These are phyloP conservation scores for Cnidoscolus chayamansa DNA, from an alignment of 441 rosid genomes.

Conservation along the genomic window DNA sequence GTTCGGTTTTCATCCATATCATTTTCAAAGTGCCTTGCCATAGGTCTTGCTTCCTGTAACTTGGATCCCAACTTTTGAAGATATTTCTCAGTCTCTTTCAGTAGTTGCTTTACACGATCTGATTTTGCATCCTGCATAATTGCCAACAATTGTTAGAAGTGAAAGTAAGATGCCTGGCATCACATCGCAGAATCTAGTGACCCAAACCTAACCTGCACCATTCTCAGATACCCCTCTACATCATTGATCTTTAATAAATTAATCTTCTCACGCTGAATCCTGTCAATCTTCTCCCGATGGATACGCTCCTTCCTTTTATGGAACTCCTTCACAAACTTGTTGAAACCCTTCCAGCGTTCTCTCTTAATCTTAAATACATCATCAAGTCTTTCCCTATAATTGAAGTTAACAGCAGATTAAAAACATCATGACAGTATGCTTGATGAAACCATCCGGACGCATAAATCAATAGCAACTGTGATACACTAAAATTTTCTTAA, in stretches of 20 bases:
- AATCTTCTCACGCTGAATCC: slow-evolving; percentile 95
- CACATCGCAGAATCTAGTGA: slow-evolving; percentile 18
- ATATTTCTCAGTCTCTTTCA: slow-evolving; percentile 93
- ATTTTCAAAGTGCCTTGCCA: slow-evolving; percentile 55
- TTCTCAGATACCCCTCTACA: slow-evolving; percentile 96
- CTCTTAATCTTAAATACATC: slow-evolving; percentile 74
- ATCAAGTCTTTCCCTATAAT: slow-evolving; percentile 79
- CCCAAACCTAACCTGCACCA: slow-evolving; percentile 76
- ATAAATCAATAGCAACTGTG: background rate
- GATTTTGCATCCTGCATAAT: slow-evolving; percentile 81
- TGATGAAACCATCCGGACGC: slow-evolving; percentile 12
- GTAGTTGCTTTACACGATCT: slow-evolving; percentile 87
- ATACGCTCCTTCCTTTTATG: slow-evolving; percentile 89
- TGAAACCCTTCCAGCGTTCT: slow-evolving; percentile 90
- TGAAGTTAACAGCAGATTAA: slow-evolving; percentile 29
- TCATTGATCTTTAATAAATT: slow-evolving; percentile 91
- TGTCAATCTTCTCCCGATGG: slow-evolving; percentile 95
- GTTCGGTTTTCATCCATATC: slow-evolving; percentile 56
- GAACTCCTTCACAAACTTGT: slow-evolving; percentile 82
- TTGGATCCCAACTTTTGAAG: slow-evolving; percentile 88
- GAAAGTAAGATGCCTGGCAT: slow-evolving; percentile 17
- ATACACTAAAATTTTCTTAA: background rate
- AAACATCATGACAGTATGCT: slow-evolving; percentile 14
- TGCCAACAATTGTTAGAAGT: slow-evolving; percentile 22
- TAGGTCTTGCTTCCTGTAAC: slow-evolving; percentile 69